Evolutionary conservation across 306 rosid species (phyloP), one percentile per base, ranked within the genome.

Genomic region (Ochetophila trinervis): DNA sequence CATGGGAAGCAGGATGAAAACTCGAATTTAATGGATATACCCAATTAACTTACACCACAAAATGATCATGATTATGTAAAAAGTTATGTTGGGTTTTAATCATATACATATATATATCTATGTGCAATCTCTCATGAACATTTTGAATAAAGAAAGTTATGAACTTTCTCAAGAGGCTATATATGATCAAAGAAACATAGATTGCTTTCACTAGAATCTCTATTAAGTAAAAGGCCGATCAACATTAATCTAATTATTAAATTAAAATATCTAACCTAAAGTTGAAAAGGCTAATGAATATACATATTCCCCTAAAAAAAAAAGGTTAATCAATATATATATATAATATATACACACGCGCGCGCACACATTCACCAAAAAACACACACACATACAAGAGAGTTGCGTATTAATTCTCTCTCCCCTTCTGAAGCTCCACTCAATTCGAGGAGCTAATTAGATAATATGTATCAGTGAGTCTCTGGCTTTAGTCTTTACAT

Each of bases 361-460:
- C n/a, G n/a, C n/a, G n/a, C n/a, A n/a, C n/a, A n/a, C n/a, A n/a
- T n/a, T n/a, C n/a, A n/a, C n/a, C n/a, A n/a, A n/a, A n/a, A n/a
- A n/a, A 27, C 32, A 27, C 48, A 12, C 20, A n/a, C 5, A 17
- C 27, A 37, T 60, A 5, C 37, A 14, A 36, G 15, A 50, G 21
- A 5, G 21, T 50, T 50, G 22, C 20, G 44, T 40, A 4, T 37
- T 61, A 5, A 13, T 35, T 56, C 47, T n/a, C 62, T 34, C 24
- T 44, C 63, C 45, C 53, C 68, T 56, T 47, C 2, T 44, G 56
- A 47, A 55, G 20, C 61, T 75, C 66, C 79, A 62, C 74, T 74
- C 70, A 62, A 67, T 45, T 62, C 45, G 22, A 67, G 60, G 53
- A 45, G 24, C 61, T 54, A 17, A 36, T 51, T 69, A 59, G 58